Evolutionary conservation across 192 early-diverging fungal species (phyloP).

Genomic region (Backusella australiensis): DNA sequence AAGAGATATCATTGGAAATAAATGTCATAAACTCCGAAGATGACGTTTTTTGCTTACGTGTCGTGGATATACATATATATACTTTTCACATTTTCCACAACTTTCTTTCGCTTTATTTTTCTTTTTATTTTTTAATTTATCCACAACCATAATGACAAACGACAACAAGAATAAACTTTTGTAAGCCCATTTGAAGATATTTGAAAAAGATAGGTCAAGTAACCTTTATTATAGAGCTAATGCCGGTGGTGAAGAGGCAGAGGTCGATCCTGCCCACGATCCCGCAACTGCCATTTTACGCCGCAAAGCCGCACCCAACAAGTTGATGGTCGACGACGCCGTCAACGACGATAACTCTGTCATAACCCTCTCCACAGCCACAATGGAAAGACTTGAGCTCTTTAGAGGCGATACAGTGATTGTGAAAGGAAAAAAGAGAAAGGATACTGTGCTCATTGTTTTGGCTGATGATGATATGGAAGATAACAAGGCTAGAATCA

Average conservation of each 20-base stretch:
- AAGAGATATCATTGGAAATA: not conserved
- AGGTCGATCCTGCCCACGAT: slow-evolving; percentile 70
- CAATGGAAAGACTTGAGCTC: slow-evolving; percentile 89
- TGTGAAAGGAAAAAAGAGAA: slow-evolving; percentile 97
- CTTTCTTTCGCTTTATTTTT: not conserved
- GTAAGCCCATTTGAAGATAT: not conserved
- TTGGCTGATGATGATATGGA: slow-evolving; percentile 90
- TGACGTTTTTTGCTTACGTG: not conserved
- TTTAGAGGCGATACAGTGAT: slow-evolving; percentile 97
- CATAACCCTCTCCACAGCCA: slow-evolving; percentile 83
- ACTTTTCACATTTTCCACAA: not conserved
- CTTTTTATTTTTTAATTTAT: slow-evolving; percentile 11
- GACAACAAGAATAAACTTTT: slow-evolving; percentile 13
- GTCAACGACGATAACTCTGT: slow-evolving; percentile 99
- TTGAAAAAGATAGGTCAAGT: not conserved
- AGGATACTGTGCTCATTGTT: slow-evolving; percentile 95
- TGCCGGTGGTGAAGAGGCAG: slow-evolving; percentile 44
- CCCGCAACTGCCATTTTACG: slow-evolving; percentile 93
- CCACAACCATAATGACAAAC: not conserved
- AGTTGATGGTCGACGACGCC: slow-evolving; percentile 97
- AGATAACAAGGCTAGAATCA: slow-evolving; percentile 89
- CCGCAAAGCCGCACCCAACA: slow-evolving; percentile 95
- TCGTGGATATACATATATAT: not conserved
- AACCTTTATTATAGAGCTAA: slow-evolving; percentile 42
- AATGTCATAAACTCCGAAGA: not conserved